Percentiles rank a stretch among this genome's conserved stretches.
These are phyloP conservation scores for Deakozyma indianensis DNA, from an alignment of 805 yeast species.

Conservation along the genomic window DNA sequence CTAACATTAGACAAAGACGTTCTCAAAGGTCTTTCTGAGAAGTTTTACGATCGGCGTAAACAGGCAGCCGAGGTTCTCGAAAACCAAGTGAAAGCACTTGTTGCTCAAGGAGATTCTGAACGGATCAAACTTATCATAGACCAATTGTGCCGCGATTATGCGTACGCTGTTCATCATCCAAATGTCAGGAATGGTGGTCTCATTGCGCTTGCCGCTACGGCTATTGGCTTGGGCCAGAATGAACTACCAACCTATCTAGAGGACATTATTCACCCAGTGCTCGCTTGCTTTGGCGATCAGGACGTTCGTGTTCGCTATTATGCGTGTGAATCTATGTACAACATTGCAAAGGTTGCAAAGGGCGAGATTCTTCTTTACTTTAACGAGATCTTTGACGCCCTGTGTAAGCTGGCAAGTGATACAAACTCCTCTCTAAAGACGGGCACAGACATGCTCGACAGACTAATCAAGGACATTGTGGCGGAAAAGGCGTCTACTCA, in stretches of 20 bases:
- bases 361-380: conserved; percentile 86
- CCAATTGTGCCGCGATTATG: conserved; percentile 63
- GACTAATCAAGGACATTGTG: conserved; percentile 85
- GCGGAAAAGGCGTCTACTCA: conserved; percentile 87
- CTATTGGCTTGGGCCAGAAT: conserved; percentile 75
- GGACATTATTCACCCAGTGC: conserved; percentile 79
- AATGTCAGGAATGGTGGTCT: conserved; percentile 89
- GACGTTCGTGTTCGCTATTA: conserved; percentile 94
- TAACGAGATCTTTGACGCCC: conserved; percentile 87
- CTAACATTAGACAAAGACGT: conserved; percentile 55
- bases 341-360: conserved; percentile 90
- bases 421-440: conserved; percentile 83
- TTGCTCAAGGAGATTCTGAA: conserved; percentile 44
- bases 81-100: conserved; percentile 54
- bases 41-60: conserved; percentile 65
- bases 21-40: conserved; percentile 53
- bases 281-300: conserved; percentile 92
- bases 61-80: conserved; percentile 57
- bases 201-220: conserved; percentile 90
- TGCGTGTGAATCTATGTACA: conserved; percentile 91
- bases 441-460: conserved; percentile 86
- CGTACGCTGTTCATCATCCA: conserved; percentile 73
- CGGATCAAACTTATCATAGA: conserved; percentile 48
- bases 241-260: conserved; percentile 76
- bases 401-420: conserved; percentile 82